phyloP scores from a whole-genome alignment of 2,329 filamentous ascomycete species.

The Trichophyton simii region DNA sequence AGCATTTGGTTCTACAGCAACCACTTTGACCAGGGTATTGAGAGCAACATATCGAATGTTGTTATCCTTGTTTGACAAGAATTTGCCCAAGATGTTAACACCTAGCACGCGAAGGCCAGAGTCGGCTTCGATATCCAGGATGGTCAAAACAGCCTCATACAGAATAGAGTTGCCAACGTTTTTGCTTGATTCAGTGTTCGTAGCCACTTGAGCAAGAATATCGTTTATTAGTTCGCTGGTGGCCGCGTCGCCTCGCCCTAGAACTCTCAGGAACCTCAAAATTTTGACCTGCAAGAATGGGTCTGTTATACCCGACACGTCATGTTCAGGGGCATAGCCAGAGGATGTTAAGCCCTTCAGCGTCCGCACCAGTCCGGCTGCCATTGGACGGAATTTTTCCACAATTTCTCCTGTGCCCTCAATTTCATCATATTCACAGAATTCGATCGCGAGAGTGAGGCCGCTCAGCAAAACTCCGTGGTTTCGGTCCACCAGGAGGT shows the following conservation, averaged over 20 bases:
- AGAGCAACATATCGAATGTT: slow-evolving; percentile 97
- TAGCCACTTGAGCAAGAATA: slow-evolving; percentile 91
- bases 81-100: slow-evolving; percentile 97
- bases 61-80: slow-evolving; percentile 96
- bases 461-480: slow-evolving; percentile 91
- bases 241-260: slow-evolving; percentile 72
- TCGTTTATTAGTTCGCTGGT: slow-evolving; percentile 98
- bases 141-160: slow-evolving; percentile 93
- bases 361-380: slow-evolving; percentile 75
- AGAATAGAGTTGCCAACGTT: slow-evolving; percentile 97
- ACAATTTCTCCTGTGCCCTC: slow-evolving; percentile 84
- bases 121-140: slow-evolving; percentile 95
- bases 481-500: slow-evolving; percentile 81
- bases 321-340: slow-evolving; percentile 93
- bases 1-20: slow-evolving; percentile 93
- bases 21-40: slow-evolving; percentile 95
- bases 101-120: slow-evolving; percentile 86
- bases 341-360: slow-evolving; percentile 87
- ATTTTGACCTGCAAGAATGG: slow-evolving; percentile 98
- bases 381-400: slow-evolving; percentile 78
- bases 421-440: slow-evolving; percentile 89
- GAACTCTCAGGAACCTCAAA: slow-evolving; percentile 67
- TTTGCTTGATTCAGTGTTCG: slow-evolving; percentile 95
- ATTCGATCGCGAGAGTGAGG: slow-evolving; percentile 74
- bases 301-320: slow-evolving; percentile 95